Percentiles rank a stretch among this genome's conserved stretches.
Conservation (phyloP, 2,329 filamentous ascomycete species). For the Xylariales sp. region DNA sequence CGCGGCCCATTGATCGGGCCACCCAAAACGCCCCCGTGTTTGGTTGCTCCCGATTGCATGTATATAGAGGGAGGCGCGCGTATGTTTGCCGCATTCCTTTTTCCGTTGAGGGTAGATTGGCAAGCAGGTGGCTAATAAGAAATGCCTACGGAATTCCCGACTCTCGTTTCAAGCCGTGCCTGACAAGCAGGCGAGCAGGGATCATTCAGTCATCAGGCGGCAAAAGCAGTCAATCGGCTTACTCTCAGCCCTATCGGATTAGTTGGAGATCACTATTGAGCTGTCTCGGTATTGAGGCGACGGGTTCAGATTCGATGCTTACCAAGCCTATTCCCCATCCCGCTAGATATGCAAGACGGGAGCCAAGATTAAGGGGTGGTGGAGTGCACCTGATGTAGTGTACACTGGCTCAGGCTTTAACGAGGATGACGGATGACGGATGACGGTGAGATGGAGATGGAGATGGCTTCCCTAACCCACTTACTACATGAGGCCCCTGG, state of each 20-base stretch:
- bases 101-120: background rate
- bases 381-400: slow-evolving; percentile 1
- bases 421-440: slow-evolving; percentile 12
- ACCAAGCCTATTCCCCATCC: background rate
- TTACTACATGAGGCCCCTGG: slow-evolving; percentile 14
- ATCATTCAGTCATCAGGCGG: slow-evolving; percentile 8
- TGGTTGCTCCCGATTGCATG: slow-evolving; percentile 18
- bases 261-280: background rate
- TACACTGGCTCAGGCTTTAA: slow-evolving; percentile 10
- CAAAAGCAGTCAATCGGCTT: slow-evolving; percentile 11
- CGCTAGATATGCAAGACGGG: slow-evolving; percentile 11
- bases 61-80: slow-evolving; percentile 23
- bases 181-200: slow-evolving; percentile 5
- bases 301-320: background rate
- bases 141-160: slow-evolving; percentile 16
- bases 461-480: slow-evolving; percentile 35
- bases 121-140: background rate
- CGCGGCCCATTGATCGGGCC: slow-evolving; percentile 33
- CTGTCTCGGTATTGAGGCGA: too few species aligned
- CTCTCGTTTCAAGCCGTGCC: slow-evolving; percentile 12
- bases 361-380: background rate
- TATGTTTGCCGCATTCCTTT: slow-evolving; percentile 26
- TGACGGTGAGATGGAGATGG: slow-evolving; percentile 20
- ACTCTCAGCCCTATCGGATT: background rate
- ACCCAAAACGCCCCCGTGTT: slow-evolving; percentile 24